These are phyloP conservation scores for Santalum album DNA, from an alignment of 164 flowering plant species.

Conservation along the genomic window DNA sequence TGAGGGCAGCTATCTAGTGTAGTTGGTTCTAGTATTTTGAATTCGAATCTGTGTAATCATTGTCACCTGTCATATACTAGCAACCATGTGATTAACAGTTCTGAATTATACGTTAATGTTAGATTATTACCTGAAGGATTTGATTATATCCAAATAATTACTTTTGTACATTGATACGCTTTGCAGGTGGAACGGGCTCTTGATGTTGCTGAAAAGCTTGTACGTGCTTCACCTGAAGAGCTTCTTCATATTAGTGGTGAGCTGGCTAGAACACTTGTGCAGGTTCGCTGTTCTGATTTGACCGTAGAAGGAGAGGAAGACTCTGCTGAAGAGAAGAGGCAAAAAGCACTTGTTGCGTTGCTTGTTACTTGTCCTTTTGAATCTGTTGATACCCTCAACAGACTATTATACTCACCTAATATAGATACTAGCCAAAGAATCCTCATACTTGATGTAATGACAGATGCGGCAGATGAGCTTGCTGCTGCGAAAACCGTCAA, in stretches of 20 bases:
- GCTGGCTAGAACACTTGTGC: slow-evolving; percentile 73
- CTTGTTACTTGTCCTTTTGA: slow-evolving; percentile 66
- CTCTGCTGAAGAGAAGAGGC: slow-evolving; percentile 86
- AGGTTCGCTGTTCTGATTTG: slow-evolving; percentile 81
- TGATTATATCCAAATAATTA: not conserved
- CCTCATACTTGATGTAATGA: slow-evolving; percentile 89
- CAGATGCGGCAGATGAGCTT: slow-evolving; percentile 88
- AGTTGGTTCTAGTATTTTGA: too few species aligned
- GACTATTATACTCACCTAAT: slow-evolving; percentile 74
- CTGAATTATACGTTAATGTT: too few species aligned
- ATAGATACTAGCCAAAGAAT: slow-evolving; percentile 87
- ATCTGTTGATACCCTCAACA: slow-evolving; percentile 60
- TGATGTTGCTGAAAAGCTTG: slow-evolving; percentile 81
- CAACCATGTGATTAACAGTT: too few species aligned
- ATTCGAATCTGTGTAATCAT: too few species aligned
- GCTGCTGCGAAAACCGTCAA: slow-evolving; percentile 37
- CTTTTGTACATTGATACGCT: not conserved
- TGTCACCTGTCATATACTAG: too few species aligned
- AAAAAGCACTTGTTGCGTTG: slow-evolving; percentile 68
- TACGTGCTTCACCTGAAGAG: slow-evolving; percentile 90
- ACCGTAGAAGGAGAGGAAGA: slow-evolving; percentile 91
- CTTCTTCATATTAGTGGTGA: slow-evolving; percentile 66
- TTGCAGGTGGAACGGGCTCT: slow-evolving; percentile 87
- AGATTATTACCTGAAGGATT: not conserved
- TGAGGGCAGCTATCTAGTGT: too few species aligned